Evolutionary conservation across 108 stramenopile genomes (phyloP).

Genomic region (Skeletonema tropicum): DNA sequence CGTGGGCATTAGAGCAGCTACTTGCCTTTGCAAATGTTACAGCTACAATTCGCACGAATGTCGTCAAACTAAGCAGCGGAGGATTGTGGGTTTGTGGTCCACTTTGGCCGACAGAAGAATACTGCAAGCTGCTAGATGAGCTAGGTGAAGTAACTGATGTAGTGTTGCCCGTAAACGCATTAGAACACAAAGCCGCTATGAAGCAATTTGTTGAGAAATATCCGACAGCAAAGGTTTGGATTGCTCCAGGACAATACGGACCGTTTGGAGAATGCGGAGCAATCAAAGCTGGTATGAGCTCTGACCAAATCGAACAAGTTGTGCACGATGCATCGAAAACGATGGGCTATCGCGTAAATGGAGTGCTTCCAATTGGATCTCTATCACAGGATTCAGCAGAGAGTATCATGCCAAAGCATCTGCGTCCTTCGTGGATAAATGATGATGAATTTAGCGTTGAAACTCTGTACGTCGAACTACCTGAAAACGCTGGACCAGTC

Average conservation of each 20-base stretch:
- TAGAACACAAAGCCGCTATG: conserved; percentile 64
- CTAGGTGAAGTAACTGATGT: conserved; percentile 52
- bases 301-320: conserved; percentile 5
- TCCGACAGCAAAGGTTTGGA: conserved; percentile 57
- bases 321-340: conserved; percentile 5
- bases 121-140: conserved; percentile 55
- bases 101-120: conserved; percentile 66
- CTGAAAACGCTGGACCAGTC: conserved; percentile 65
- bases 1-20: conserved; percentile 72
- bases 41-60: conserved; percentile 62
- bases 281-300: conserved; percentile 12
- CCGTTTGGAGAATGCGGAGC: conserved; percentile 56
- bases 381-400: conserved; percentile 14
- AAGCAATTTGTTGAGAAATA: conserved; percentile 50
- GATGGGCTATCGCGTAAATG: conserved; percentile 66
- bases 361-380: conserved; percentile 41
- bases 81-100: conserved; percentile 62
- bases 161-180: conserved; percentile 61
- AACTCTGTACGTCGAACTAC: conserved; percentile 57
- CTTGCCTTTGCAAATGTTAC: conserved; percentile 72
- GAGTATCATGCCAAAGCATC: conserved; percentile 19
- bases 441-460: conserved; percentile 52
- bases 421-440: conserved; percentile 45
- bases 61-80: conserved; percentile 49
- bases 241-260: conserved; percentile 65